Evolutionary conservation across 2,329 filamentous ascomycete species (phyloP), one percentile per base, ranked within the genome.

Genomic region (Rhexocercosporidium sp.): DNA sequence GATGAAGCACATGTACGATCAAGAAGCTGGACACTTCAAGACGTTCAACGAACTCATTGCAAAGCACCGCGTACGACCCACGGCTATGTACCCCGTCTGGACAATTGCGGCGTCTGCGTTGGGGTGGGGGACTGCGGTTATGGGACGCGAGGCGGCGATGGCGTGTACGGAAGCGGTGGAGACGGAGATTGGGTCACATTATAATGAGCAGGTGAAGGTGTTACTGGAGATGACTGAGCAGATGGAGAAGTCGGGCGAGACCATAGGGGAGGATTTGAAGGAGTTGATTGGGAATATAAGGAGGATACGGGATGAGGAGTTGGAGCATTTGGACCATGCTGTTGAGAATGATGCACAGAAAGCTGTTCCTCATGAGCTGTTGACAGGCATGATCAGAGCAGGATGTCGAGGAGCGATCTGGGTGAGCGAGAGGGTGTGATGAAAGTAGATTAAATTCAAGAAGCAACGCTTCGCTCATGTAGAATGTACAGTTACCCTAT

Each of bases 111-210:
- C 96, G 1, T 90, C 91, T 0, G 88, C 90, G 0, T 81, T 99
- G 8, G 96, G 96, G 20, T 97, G 96, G 94, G 86, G 88, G 4
- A 99, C 96, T 0, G 96, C 92, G 0, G 81, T 96, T 49, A 86
- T 99, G 85, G 94, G 96, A 0, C 88, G 93, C 59, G 94, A 98
- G 81, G 94, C 95, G 1, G 95, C 96, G 41, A 99, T 99, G 96
- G 96, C 96, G 14, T 99, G 96, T 78, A 98, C 96, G 0, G 96
- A 99, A 81, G 96, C 96, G 0, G 95, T 99, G 1, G 96, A 99
- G 84, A 99, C 95, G 7, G 96, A 98, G 82, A 99, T 99, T 70
- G 96, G 96, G 2, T 89, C 89, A 31, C 96, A 99, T 81, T 99
- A 99, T 79, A 98, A 98, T 78, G 89, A 89, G 71, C 96, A 99